Percentiles rank a stretch among this genome's conserved stretches.
phyloP scores from a whole-genome alignment of 306 rosid species.

The Macrotyloma uniflorum region DNA sequence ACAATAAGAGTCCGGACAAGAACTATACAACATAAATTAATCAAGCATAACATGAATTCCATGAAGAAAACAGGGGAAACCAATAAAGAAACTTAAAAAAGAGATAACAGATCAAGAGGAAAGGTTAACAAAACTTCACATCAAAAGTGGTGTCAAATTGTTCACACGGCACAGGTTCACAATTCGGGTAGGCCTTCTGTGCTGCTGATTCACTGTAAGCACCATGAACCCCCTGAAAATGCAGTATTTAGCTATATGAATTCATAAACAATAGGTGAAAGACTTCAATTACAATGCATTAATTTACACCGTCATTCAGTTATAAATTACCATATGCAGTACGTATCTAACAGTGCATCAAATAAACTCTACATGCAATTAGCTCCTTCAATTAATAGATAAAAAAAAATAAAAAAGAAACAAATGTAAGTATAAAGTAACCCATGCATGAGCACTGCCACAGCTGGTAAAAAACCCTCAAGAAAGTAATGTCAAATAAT shows the following conservation, averaged over 20 bases:
- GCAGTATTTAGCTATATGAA: conserved; percentile 23
- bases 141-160: conserved; percentile 92
- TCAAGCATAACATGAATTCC: background rate
- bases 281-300: background rate
- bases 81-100: background rate
- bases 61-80: background rate
- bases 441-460: background rate
- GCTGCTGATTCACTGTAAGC: conserved; percentile 96
- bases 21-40: background rate
- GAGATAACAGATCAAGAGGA: background rate
- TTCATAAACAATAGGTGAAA: background rate
- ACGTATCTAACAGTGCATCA: background rate
- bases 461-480: background rate
- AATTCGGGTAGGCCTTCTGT: conserved; percentile 89
- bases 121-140: conserved; percentile 42
- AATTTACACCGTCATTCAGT: background rate
- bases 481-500: background rate
- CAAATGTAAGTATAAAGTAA: background rate
- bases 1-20: background rate
- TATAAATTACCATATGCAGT: background rate
- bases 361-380: background rate
- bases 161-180: conserved; percentile 96
- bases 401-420: background rate
- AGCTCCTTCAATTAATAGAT: background rate
- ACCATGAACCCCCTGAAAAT: conserved; percentile 82